Percentiles rank a stretch among this genome's conserved stretches.
These are phyloP conservation scores for Oemleria cerasiformis DNA, from an alignment of 306 rosid species.

Conservation along the genomic window DNA sequence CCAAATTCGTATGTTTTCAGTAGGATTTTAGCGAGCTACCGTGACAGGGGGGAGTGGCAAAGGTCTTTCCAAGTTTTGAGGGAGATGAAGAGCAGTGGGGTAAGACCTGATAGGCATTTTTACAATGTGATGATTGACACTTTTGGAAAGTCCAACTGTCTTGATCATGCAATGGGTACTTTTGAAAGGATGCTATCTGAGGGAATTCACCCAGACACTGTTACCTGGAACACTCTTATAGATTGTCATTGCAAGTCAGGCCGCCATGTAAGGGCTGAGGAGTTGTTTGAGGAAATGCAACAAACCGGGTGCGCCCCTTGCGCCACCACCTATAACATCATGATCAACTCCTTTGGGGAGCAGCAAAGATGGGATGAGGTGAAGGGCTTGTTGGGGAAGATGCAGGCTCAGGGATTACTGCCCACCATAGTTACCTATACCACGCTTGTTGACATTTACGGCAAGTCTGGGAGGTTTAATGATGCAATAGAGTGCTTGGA, in stretches of 20 bases:
- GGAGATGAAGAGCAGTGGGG: slow-evolving; percentile 81
- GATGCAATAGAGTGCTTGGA: slow-evolving; percentile 84
- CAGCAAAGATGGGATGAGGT: slow-evolving; percentile 83
- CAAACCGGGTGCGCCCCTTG: slow-evolving; percentile 63
- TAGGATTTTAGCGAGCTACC: slow-evolving; percentile 72
- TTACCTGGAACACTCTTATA: slow-evolving; percentile 86
- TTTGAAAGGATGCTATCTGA: slow-evolving; percentile 74
- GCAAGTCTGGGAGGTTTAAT: slow-evolving; percentile 72
- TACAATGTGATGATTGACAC: slow-evolving; percentile 96
- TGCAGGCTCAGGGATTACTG: slow-evolving; percentile 81
- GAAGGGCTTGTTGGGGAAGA: slow-evolving; percentile 58
- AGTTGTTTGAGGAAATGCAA: slow-evolving; percentile 85
- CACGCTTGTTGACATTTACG: slow-evolving; percentile 76
- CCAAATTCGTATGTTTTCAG: slow-evolving; percentile 69
- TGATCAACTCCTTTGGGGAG: slow-evolving; percentile 76
- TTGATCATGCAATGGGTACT: slow-evolving; percentile 77
- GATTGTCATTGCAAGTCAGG: slow-evolving; percentile 77
- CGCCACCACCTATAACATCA: slow-evolving; percentile 65
- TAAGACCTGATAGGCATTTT: slow-evolving; percentile 76
- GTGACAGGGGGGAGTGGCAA: slow-evolving; percentile 94
- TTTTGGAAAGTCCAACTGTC: slow-evolving; percentile 76
- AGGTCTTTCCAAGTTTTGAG: slow-evolving; percentile 76
- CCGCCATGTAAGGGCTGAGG: slow-evolving; percentile 55
- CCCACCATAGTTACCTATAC: slow-evolving; percentile 84
- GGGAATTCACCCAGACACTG: slow-evolving; percentile 69